Base-by-base conservation (phyloP, 2,329 filamentous ascomycete genomes). In the Nemania sp. region DNA sequence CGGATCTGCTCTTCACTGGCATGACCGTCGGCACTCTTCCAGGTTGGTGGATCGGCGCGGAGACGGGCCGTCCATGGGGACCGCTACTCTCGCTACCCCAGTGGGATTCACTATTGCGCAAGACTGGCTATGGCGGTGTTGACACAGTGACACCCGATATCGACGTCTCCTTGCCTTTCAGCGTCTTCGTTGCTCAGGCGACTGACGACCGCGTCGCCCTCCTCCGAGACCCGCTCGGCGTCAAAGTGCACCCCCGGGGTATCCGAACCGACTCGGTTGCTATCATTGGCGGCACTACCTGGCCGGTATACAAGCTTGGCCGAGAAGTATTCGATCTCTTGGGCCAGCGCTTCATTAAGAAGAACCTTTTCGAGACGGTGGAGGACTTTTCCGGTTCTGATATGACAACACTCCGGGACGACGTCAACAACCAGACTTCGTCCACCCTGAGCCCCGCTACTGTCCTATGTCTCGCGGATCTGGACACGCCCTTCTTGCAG, bases 111-210 rank as follows among this genome's bases (percentile, higher is more conserved):
- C 5, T 30, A 8, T 9, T 42, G n/a, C 11, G 23, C n/a, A 26
- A 17, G 12, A 15, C 5, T 3, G 23, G 23, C 6, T 42, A 28
- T 12, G 28, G 23, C 2, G 40, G 40, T 2, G 14, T 15, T 5
- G 40, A 42, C 15, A 17, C n/a, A 6, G 15, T 36, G 8, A 8
- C 19, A 17, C 26, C 6, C 26, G 26, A 28, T 11, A 11, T 11
- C 26, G 26, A 6, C 30, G 30, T n/a, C n/a, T 42, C 40, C 3
- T 36, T 36, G 19, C 51, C 44, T 6, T 23, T 49, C 11, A 36
- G 44, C 2, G 62, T 71, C 2, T 65, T 72, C 36, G 49, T 64
- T 1, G 55, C 69, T 0, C 71, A 74, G 41, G 71, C 72, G 1
- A 61, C 72, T 1, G 66, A 73, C 24, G 48, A 49, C 5, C 31